Base-by-base conservation (phyloP, 73 alveolate genomes). In the Symbiodinium pilosum region DNA sequence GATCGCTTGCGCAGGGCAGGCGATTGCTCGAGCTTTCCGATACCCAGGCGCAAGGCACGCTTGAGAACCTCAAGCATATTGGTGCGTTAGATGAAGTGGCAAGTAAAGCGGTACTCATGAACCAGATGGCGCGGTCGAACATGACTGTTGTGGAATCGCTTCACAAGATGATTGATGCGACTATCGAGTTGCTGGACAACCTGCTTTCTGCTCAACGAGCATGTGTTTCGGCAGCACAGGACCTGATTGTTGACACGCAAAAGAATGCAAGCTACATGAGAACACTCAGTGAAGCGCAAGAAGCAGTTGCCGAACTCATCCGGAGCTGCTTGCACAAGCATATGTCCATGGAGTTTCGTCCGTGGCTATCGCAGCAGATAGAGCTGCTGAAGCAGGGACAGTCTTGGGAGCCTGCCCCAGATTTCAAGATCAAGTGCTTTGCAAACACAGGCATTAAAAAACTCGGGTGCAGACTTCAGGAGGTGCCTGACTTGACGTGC, bases 1-100 rank as follows among this genome's bases (percentile, higher is more conserved):
- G 56, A 24, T 43, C 93, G 6, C 8, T 85, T 47, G 51, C 64
- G 5, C 93, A 85, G 51, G 93, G 93, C 28, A 43, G 56, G 51
- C 52, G 56, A 40, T n/a, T 85, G 52, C 32, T 85, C 44, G 39
- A 42, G 32, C 2, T 85, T 32, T 43, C 77, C 18, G 77, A 43
- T 44, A 64, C 52, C 18, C 2, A 21, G 20, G 32, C 26, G 12
- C 39, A 86, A 3, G 11, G 56, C 9, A 47, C 56, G 5, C 14
- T 56, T 26, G 73, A 5, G 5, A 56, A 20, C 73, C n/a, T 56
- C 32, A 5, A 56, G n/a, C 73, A 56, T 32, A 56, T 56, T 32
- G 26, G 34, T 20, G 21, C 6, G n/a, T 32, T 56, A 3, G 73
- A 56, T 20, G 73, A 32, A 26, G 73, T 56, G 73, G n/a, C n/a